Evolutionary conservation across 257 asterid species (phyloP).

Genomic region (Solanum phureja): DNA sequence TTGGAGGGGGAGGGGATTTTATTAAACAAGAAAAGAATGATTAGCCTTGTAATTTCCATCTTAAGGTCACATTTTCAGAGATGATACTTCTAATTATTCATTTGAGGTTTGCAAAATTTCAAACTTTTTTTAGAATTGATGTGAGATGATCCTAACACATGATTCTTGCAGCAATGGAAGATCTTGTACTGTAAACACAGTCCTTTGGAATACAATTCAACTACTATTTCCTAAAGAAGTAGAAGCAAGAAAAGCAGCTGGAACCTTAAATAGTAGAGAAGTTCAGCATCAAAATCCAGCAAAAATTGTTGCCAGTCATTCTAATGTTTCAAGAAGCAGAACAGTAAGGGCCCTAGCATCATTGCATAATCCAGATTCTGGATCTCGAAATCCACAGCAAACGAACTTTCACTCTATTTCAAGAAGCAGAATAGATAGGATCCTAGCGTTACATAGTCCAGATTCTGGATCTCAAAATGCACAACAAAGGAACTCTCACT

Average conservation of each 20-base stretch:
- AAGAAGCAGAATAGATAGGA: conserved; percentile 5
- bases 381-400: not conserved
- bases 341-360: conserved; percentile 10
- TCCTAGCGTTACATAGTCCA: conserved; percentile 17
- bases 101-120: not conserved
- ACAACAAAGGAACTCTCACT: not conserved
- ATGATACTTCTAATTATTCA: not conserved
- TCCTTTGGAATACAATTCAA: not conserved
- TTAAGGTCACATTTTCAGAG: not conserved
- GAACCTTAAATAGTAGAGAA: conserved; percentile 3
- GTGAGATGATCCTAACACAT: not conserved
- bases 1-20: not conserved
- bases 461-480: conserved; percentile 14
- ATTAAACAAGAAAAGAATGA: not conserved
- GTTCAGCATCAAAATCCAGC: conserved; percentile 1
- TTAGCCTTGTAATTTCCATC: not conserved
- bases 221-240: conserved; percentile 31
- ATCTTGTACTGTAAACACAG: conserved; percentile 54
- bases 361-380: conserved; percentile 23
- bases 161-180: conserved; percentile 51
- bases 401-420: too few relatives aligned
- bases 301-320: not conserved
- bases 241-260: conserved; percentile 51
- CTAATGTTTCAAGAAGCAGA: conserved; percentile 14
- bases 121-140: not conserved